These are phyloP conservation scores for Camillea tinctor DNA, from an alignment of 2,329 filamentous ascomycete genomes.

Conservation along the genomic window DNA sequence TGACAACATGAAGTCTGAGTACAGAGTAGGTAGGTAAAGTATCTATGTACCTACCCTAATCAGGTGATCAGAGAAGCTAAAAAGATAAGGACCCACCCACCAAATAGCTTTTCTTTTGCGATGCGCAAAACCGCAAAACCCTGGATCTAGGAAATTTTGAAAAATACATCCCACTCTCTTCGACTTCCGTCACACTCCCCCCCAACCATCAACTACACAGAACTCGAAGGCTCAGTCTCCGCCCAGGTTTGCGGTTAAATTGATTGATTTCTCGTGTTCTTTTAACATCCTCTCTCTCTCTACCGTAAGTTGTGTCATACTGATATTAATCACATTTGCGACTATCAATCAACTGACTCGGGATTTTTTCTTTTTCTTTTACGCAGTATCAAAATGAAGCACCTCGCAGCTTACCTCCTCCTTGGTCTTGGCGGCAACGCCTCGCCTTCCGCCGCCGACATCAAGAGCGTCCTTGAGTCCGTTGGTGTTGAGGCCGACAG, in stretches of 20 bases:
- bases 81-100: no score
- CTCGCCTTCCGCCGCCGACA: constrained; percentile 78
- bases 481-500: constrained; percentile 93
- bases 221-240: constrained; percentile 99
- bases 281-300: constrained; percentile 21
- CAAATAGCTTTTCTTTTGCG: constrained; percentile 9
- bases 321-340: no score
- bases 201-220: constrained; percentile 41
- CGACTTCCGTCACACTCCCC: constrained; percentile 32
- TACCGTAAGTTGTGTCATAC: constrained; percentile 34
- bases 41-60: constrained; percentile 27
- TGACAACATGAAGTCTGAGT: no score
- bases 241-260: constrained; percentile 96
- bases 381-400: constrained; percentile 82
- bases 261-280: constrained; percentile 97
- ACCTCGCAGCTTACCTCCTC: constrained; percentile 98
- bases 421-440: constrained; percentile 90
- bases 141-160: constrained; percentile 10
- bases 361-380: constrained; percentile 1
- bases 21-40: no score
- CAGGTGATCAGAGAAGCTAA: constrained; percentile 29
- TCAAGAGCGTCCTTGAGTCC: constrained; percentile 86
- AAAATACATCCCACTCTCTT: constrained; percentile 28
- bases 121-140: constrained; percentile 19
- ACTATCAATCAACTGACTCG: constrained; percentile 17